Evolutionary conservation across 2,329 filamentous ascomycete species (phyloP).

Genomic region (Trichoderma brevicompactum): DNA sequence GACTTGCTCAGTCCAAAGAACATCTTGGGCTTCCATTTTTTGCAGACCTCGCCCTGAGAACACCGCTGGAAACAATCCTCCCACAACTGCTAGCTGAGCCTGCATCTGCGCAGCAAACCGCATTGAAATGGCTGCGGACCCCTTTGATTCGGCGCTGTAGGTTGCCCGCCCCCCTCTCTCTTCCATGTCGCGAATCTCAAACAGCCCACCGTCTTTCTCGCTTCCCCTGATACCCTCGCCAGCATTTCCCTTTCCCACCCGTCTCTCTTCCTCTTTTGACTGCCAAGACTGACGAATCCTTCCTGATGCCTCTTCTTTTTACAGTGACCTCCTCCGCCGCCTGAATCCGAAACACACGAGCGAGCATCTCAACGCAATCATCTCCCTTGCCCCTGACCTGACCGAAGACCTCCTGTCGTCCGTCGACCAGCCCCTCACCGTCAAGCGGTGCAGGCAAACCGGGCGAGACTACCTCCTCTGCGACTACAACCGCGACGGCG

Average conservation of each 20-base stretch:
- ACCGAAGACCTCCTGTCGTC: constrained; percentile 98
- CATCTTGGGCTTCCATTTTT: constrained; percentile 13
- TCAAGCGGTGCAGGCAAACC: constrained; percentile 83
- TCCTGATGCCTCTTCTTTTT: constrained; percentile 1
- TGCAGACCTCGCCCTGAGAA: constrained; percentile 5
- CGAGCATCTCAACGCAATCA: constrained; percentile 85
- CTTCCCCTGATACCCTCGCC: neutral
- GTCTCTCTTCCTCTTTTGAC: neutral
- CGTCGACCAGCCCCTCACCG: constrained; percentile 90
- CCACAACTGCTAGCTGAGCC: neutral
- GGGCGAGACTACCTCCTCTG: constrained; percentile 96
- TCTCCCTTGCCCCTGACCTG: constrained; percentile 84
- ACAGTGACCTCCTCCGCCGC: constrained; percentile 93
- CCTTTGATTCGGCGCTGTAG: constrained; percentile 78
- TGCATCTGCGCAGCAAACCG: neutral
- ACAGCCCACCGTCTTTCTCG: neutral
- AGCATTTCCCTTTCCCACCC: no score
- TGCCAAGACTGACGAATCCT: neutral
- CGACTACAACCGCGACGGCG: constrained; percentile 99
- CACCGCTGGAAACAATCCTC: neutral
- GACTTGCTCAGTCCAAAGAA: neutral
- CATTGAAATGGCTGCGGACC: constrained; percentile 54
- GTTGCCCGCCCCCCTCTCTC: constrained; percentile 36
- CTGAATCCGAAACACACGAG: constrained; percentile 94
- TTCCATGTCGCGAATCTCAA: neutral